These are phyloP conservation scores for Crithidia acanthocephali DNA, from an alignment of 208 protist genomes.

Conservation along the genomic window DNA sequence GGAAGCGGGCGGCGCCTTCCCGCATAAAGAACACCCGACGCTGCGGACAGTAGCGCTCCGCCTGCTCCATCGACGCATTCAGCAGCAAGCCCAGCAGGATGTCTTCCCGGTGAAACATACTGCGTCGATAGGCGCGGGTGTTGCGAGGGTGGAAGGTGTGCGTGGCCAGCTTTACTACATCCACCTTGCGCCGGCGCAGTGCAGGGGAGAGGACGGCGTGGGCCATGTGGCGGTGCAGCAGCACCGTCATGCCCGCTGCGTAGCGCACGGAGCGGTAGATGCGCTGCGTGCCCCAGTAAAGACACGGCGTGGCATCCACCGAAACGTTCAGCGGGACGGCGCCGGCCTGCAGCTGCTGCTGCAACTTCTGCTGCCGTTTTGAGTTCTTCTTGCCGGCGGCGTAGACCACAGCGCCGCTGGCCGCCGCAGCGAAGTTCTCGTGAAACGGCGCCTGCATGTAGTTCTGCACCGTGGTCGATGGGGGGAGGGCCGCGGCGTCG, in stretches of 20 bases:
- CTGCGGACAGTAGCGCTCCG: not conserved
- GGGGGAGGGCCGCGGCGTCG: not conserved
- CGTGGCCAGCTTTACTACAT: not conserved
- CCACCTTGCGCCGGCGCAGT: not conserved
- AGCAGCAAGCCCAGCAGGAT: conserved; percentile 2
- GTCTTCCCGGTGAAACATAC: conserved; percentile 2
- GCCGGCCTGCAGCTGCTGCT: too few species aligned
- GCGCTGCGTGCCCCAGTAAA: conserved; percentile 16
- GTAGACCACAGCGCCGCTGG: too few species aligned
- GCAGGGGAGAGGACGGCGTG: not conserved
- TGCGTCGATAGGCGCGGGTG: not conserved
- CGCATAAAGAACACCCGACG: not conserved
- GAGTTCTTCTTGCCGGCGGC: too few species aligned
- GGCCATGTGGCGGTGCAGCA: conserved; percentile 5
- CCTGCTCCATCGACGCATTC: not conserved
- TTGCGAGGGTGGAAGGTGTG: not conserved
- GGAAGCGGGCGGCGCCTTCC: not conserved
- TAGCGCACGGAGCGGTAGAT: not conserved
- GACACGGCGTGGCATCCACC: not conserved
- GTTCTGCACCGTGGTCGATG: not conserved
- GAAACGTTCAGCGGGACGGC: not conserved
- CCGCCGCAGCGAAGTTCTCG: too few species aligned
- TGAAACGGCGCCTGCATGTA: not conserved
- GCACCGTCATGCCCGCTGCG: not conserved
- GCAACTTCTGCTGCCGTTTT: too few species aligned